phyloP scores from a whole-genome alignment of 768 basidiomycete species.

The Russula lepida region DNA sequence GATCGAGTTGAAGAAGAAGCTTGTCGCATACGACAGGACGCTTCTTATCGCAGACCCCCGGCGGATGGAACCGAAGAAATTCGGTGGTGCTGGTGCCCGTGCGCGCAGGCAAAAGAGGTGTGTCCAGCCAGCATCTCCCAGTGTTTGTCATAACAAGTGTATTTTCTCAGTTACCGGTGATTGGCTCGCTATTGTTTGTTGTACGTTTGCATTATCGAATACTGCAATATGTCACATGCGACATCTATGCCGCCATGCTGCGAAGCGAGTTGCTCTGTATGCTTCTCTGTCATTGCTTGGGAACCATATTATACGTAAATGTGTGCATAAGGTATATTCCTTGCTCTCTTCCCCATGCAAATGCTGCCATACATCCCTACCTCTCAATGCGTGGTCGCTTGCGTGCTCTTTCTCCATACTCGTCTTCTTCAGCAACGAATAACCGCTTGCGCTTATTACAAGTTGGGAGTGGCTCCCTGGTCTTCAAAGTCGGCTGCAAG shows the following conservation, averaged over 20 bases:
- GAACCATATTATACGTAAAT: slow-evolving; percentile 1
- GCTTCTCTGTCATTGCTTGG: background rate
- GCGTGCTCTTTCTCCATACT: background rate
- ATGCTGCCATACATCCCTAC: background rate
- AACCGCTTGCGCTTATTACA: slow-evolving; percentile 13
- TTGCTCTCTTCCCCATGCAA: background rate
- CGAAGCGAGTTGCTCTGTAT: background rate
- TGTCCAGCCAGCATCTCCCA: slow-evolving; percentile 20
- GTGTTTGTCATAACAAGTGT: background rate
- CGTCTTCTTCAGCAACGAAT: slow-evolving; percentile 2
- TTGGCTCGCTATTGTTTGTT: slow-evolving; percentile 29
- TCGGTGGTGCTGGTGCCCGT: slow-evolving; percentile 97
- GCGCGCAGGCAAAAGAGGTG: slow-evolving; percentile 97
- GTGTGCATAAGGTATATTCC: background rate
- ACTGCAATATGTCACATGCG: slow-evolving; percentile 36
- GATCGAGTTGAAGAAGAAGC: slow-evolving; percentile 95
- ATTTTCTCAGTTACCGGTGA: slow-evolving; percentile 66
- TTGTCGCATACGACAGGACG: slow-evolving; percentile 90
- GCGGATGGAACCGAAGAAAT: slow-evolving; percentile 99
- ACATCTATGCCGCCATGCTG: slow-evolving; percentile 25
- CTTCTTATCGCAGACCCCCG: slow-evolving; percentile 89
- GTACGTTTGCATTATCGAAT: slow-evolving; percentile 39
- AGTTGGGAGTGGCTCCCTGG: background rate
- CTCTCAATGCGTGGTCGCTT: background rate
- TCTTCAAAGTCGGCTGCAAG: background rate